Base-by-base conservation (phyloP, 2,329 filamentous ascomycete species). In the Leptographium radiaticola region DNA sequence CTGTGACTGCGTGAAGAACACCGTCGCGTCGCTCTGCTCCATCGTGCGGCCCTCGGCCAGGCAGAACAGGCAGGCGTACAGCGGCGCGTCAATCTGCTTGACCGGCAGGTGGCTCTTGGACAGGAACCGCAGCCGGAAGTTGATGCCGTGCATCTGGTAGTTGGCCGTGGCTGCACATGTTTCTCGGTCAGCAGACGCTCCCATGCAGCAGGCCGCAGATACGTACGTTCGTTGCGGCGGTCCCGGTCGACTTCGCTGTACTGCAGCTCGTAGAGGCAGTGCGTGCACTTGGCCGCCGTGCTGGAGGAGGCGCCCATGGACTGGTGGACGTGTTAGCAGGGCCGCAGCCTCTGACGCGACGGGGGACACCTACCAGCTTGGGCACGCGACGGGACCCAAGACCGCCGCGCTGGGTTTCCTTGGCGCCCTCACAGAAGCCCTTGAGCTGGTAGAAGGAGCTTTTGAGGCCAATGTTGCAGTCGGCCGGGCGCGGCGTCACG, bases 11-110 rank as follows among this genome's bases (percentile, higher is more conserved):
- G 64, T 73, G 61, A 77, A 75, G 62, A 80, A 80, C 10, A 80
- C 74, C 0, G 77, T 80, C 3, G 77, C 72, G 49, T 81, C 77
- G 58, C 74, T 75, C 53, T 75, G 70, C 49, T 79, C 74, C 2
- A 72, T 62, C 0, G 76, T 79, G n/a, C 62, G 67, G 0, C 75
- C 75, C 18, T 67, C 57, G 6, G 74, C 69, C 5, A 78, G 65
- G 60, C 77, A 81, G 60, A 81, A 79, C 1, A 77, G 58, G 57
- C 77, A 81, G 4, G 68, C 76, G 59, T 77, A 81, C 46, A 77
- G 62, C 51, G 75, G 68, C 56, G 80, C 76, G 45, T 79, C 76
- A 16, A 73, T 66, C 15, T 73, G 67, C 53, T 70, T 71, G 6
- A 74, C 72, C 0, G 71, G 63, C 7, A 81, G 54, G 60, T 81